Evolutionary conservation across 306 rosid genomes (phyloP).

Genomic region (Casuarina cunninghamiana): DNA sequence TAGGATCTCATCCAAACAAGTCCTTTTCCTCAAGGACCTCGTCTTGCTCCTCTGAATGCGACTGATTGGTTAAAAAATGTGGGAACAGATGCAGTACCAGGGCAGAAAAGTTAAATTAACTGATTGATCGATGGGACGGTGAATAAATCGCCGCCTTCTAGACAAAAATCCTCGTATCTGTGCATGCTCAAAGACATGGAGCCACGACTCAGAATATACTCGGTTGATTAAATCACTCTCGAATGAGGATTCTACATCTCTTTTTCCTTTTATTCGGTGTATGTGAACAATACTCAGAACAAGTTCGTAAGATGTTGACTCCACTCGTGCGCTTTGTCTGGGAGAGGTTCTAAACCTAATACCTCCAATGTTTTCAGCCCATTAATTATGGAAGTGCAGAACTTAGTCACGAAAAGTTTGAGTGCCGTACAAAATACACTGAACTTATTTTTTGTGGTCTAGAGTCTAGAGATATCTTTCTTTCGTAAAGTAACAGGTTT

Average conservation of each 20-base stretch:
- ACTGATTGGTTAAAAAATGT: background rate
- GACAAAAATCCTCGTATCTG: background rate
- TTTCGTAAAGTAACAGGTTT: too few species aligned
- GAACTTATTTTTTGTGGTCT: too few species aligned
- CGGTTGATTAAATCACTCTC: background rate
- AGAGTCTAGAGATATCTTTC: too few species aligned
- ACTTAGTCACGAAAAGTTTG: too few species aligned
- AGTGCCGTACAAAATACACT: too few species aligned
- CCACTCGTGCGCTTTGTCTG: too few species aligned
- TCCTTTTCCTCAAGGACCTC: background rate
- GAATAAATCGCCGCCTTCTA: slow-evolving; percentile 7
- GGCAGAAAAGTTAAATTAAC: background rate
- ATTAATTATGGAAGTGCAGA: too few species aligned
- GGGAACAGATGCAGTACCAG: background rate
- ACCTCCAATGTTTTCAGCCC: too few species aligned
- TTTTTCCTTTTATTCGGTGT: too few species aligned
- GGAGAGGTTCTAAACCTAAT: too few species aligned
- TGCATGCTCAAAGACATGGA: background rate
- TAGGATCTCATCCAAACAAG: slow-evolving; percentile 11
- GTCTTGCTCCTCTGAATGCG: too few species aligned
- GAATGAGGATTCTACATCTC: background rate
- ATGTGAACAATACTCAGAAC: too few species aligned
- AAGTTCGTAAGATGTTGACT: background rate
- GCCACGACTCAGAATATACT: background rate
- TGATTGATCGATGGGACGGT: background rate